phyloP scores from a whole-genome alignment of 2,329 filamentous ascomycete species.

The Tricladium varicosporioides region DNA sequence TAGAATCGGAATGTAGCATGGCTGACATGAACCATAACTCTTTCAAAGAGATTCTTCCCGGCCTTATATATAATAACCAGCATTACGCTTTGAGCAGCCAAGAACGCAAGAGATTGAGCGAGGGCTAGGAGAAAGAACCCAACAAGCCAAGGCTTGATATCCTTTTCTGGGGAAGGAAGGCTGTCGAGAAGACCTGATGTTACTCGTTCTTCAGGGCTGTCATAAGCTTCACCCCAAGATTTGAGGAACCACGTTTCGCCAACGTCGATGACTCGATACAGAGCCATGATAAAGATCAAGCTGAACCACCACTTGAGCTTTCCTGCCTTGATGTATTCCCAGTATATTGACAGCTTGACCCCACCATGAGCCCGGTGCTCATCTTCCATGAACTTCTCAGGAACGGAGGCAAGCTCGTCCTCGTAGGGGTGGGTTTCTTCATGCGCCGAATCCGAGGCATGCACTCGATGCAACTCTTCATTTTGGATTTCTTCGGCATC shows the following conservation, averaged over 20 bases:
- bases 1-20: constrained; percentile 86
- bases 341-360: constrained; percentile 74
- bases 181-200: constrained; percentile 40
- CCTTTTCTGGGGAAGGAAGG: constrained; percentile 63
- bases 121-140: constrained; percentile 67
- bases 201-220: constrained; percentile 31
- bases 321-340: constrained; percentile 81
- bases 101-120: constrained; percentile 56
- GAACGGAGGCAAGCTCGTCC: constrained; percentile 45
- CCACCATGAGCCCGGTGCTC: constrained; percentile 73
- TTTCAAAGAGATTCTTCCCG: constrained; percentile 70
- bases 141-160: constrained; percentile 73
- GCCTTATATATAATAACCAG: constrained; percentile 78
- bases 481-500: constrained; percentile 24
- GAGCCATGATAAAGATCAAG: constrained; percentile 59
- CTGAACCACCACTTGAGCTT: constrained; percentile 70
- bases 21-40: constrained; percentile 71
- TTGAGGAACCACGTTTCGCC: constrained; percentile 79
- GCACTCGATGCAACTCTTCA: constrained; percentile 25
- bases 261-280: constrained; percentile 64
- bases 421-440: constrained; percentile 28
- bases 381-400: constrained; percentile 77
- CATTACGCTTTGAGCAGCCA: constrained; percentile 64
- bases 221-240: constrained; percentile 79
- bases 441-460: constrained; percentile 20